phyloP scores from a whole-genome alignment of 169 alveolate genomes.

The Fabrea salina region DNA sequence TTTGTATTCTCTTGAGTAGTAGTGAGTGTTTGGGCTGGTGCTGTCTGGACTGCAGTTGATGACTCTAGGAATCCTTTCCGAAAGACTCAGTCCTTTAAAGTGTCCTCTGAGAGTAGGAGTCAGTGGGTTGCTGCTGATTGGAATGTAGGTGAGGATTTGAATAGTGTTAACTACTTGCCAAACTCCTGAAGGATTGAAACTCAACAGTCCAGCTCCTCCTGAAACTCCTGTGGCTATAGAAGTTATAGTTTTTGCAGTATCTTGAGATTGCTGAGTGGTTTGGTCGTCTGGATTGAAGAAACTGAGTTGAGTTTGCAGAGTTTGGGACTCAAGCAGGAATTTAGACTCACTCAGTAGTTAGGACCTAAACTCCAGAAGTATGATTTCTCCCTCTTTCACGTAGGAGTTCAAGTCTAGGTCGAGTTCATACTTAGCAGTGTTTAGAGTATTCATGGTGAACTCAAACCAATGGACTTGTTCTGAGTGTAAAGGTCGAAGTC shows the following conservation, averaged over 20 bases:
- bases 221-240: background rate
- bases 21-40: background rate
- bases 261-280: background rate
- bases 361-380: too few relatives aligned
- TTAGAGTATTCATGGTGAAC: too few relatives aligned
- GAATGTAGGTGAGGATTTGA: slow-evolving; percentile 10
- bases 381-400: too few relatives aligned
- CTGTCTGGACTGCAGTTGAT: background rate
- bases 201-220: background rate
- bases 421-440: too few relatives aligned
- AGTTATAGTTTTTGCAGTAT: background rate
- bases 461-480: too few relatives aligned
- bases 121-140: background rate
- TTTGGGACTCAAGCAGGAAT: too few relatives aligned
- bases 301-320: too few relatives aligned
- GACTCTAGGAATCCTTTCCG: background rate
- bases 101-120: background rate
- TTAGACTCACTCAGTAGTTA: too few relatives aligned
- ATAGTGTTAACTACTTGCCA: slow-evolving; percentile 11
- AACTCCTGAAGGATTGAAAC: background rate
- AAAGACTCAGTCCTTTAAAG: background rate
- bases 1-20: background rate
- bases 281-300: too few relatives aligned
- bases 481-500: too few relatives aligned
- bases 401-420: too few relatives aligned